These are phyloP conservation scores for Kwoniella shandongensis DNA, from an alignment of 768 basidiomycete species.

Conservation along the genomic window DNA sequence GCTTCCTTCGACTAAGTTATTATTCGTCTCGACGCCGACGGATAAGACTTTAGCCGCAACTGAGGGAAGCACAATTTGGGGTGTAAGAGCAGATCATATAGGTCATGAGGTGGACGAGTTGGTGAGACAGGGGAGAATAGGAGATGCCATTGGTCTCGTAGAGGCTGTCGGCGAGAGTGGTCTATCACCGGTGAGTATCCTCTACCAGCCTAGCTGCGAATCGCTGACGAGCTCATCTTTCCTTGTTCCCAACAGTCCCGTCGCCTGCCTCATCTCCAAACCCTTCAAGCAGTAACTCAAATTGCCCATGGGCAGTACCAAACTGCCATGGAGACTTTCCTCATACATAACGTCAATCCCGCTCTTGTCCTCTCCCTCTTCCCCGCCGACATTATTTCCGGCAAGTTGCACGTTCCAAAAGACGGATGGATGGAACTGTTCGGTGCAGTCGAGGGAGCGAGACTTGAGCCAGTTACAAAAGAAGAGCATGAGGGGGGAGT, in stretches of 20 bases:
- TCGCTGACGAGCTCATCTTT: neutral
- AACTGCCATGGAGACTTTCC: slow-evolving; percentile 78
- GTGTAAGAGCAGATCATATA: slow-evolving; percentile 70
- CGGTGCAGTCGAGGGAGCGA: slow-evolving; percentile 62
- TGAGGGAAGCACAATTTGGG: slow-evolving; percentile 80
- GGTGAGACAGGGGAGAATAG: slow-evolving; percentile 66
- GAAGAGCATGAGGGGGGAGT: slow-evolving; percentile 34
- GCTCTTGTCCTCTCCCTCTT: slow-evolving; percentile 90
- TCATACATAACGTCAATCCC: slow-evolving; percentile 85
- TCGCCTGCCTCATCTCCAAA: slow-evolving; percentile 61
- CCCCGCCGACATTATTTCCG: slow-evolving; percentile 70
- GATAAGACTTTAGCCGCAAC: slow-evolving; percentile 66
- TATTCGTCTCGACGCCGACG: slow-evolving; percentile 65
- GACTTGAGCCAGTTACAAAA: slow-evolving; percentile 46
- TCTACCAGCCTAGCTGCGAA: neutral
- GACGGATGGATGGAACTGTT: slow-evolving; percentile 78
- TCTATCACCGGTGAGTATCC: slow-evolving; percentile 34
- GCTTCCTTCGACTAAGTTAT: slow-evolving; percentile 20
- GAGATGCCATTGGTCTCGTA: slow-evolving; percentile 76
- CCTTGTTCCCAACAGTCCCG: slow-evolving; percentile 9
- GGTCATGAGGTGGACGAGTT: slow-evolving; percentile 81
- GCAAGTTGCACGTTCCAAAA: slow-evolving; percentile 68
- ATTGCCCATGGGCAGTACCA: slow-evolving; percentile 71
- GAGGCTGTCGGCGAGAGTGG: slow-evolving; percentile 64
- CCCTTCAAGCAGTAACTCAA: slow-evolving; percentile 74